phyloP scores from a whole-genome alignment of 192 early-diverging fungal species.

The Coemansia sp. region DNA sequence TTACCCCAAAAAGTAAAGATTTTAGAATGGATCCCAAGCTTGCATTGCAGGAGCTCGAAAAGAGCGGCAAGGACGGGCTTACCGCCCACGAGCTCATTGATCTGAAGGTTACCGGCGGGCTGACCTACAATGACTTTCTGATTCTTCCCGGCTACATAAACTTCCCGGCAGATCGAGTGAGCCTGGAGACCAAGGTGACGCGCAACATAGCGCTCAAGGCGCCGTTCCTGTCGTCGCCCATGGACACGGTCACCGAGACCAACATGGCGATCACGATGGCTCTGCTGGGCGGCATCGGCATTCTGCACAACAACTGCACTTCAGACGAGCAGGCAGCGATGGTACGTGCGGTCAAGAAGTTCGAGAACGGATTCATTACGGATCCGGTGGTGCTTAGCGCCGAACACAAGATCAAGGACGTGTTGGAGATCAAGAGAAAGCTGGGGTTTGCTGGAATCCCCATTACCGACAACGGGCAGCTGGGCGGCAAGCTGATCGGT shows the following conservation, averaged over 20 bases:
- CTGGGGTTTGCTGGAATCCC: constrained; percentile 96
- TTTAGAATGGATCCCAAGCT: constrained; percentile 34
- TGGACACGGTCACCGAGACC: constrained; percentile 98
- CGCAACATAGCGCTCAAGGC: constrained; percentile 88
- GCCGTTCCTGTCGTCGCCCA: constrained; percentile 91
- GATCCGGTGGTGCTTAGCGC: constrained; percentile 88
- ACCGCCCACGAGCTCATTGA: constrained; percentile 82
- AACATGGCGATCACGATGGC: constrained; percentile 99
- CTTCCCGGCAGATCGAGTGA: constrained; percentile 79
- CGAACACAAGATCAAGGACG: constrained; percentile 77
- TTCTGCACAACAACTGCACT: constrained; percentile 97
- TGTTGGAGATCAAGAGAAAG: constrained; percentile 79
- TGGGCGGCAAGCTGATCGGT: constrained; percentile 86
- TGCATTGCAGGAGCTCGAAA: constrained; percentile 48
- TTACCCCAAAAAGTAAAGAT: neutral
- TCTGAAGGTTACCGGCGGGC: constrained; percentile 72
- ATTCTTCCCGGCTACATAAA: constrained; percentile 94
- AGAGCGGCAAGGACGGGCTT: constrained; percentile 72
- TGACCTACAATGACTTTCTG: constrained; percentile 99
- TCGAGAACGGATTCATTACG: constrained; percentile 98
- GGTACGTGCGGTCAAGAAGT: constrained; percentile 97
- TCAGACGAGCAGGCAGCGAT: constrained; percentile 95
- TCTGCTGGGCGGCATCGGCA: constrained; percentile 90
- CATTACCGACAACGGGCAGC: constrained; percentile 86
- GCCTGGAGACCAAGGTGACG: constrained; percentile 82